Conservation (phyloP, 345 rosid genomes). For the Acer yangbiense region DNA sequence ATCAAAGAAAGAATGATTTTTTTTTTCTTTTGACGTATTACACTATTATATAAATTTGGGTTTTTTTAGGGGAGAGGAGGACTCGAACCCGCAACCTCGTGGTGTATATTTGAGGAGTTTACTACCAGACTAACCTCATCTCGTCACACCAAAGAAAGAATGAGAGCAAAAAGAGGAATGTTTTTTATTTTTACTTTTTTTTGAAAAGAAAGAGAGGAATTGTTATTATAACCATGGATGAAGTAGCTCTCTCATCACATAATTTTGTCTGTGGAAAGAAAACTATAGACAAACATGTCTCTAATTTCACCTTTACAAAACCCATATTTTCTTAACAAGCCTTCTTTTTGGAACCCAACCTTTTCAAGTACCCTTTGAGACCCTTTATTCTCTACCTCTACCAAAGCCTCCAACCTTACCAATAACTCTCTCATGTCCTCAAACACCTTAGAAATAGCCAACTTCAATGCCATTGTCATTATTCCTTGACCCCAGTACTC, state of each 20-base stretch:
- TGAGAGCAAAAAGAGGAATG: too few relatives aligned
- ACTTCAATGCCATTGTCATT: constrained; percentile 38
- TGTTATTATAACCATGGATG: too few relatives aligned
- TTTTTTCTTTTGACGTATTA: too few relatives aligned
- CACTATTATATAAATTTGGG: too few relatives aligned
- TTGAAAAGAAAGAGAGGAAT: background rate
- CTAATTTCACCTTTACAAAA: constrained; percentile 50
- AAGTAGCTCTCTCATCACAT: constrained; percentile 2
- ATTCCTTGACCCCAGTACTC: constrained; percentile 53
- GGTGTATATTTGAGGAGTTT: too few relatives aligned
- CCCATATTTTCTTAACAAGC: constrained; percentile 57
- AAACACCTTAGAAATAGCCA: constrained; percentile 37
- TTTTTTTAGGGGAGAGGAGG: too few relatives aligned
- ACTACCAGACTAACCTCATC: too few relatives aligned
- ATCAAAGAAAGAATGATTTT: too few relatives aligned
- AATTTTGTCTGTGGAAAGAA: constrained; percentile 36
- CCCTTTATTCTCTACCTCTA: constrained; percentile 49
- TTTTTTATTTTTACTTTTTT: too few relatives aligned
- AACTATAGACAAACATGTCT: constrained; percentile 47
- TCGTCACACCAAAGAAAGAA: too few relatives aligned
- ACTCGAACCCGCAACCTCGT: too few relatives aligned
- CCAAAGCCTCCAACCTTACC: constrained; percentile 62
- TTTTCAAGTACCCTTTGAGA: constrained; percentile 69
- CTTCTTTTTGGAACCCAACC: constrained; percentile 62
- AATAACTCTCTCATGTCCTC: constrained; percentile 29